These are phyloP conservation scores for Cardamine resedifolia DNA, from an alignment of 345 rosid species.

Conservation along the genomic window DNA sequence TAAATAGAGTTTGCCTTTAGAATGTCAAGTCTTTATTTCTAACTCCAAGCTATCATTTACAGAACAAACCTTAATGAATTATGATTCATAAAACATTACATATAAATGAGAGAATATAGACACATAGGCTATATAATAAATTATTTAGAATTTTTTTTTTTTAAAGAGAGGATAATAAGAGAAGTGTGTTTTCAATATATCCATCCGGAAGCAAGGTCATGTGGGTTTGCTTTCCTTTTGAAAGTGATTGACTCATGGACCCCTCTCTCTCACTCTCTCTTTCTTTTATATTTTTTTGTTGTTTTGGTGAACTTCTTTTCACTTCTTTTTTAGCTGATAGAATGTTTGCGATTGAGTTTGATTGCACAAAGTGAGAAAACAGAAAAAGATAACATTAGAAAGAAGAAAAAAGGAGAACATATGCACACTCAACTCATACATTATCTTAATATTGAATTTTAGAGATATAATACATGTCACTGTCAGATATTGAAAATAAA, in stretches of 20 bases:
- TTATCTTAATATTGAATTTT: neutral
- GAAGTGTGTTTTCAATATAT: conserved; percentile 29
- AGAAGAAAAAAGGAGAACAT: neutral
- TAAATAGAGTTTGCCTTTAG: neutral
- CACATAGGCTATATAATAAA: neutral
- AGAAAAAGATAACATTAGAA: neutral
- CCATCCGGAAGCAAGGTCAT: conserved; percentile 37
- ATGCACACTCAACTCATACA: conserved; percentile 14
- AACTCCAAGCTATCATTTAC: neutral
- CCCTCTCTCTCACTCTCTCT: conserved; percentile 18
- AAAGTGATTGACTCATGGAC: conserved; percentile 37
- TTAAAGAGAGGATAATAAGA: conserved; percentile 12
- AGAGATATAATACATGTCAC: neutral
- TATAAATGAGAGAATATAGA: neutral
- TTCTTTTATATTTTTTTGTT: conserved; percentile 13
- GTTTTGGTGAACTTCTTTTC: conserved; percentile 37
- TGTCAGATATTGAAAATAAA: neutral
- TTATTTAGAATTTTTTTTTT: neutral
- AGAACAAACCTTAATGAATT: neutral
- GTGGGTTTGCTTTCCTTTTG: conserved; percentile 38
- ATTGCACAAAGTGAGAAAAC: conserved; percentile 16
- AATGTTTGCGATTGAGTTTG: conserved; percentile 24
- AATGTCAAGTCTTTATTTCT: neutral
- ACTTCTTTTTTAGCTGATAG: conserved; percentile 26
- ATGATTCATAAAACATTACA: neutral